These are phyloP conservation scores for Plasmodium inui DNA, from an alignment of 169 alveolate genomes.

Conservation along the genomic window DNA sequence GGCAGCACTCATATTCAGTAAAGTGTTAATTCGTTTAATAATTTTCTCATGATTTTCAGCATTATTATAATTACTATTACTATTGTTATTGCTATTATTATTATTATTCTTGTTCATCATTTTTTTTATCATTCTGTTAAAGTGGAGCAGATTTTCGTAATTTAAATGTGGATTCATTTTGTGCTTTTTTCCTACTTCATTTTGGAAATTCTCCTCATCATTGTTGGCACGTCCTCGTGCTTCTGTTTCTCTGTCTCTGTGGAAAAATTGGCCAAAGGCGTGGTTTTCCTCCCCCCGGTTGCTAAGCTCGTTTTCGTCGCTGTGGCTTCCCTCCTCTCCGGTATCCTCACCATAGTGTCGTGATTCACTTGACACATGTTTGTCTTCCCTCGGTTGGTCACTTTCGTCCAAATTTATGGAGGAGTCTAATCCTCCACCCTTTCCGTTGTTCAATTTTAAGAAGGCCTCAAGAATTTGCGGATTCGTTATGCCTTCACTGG, in stretches of 20 bases:
- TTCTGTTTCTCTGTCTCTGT: neutral
- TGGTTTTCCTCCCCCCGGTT: neutral
- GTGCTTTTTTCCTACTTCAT: conserved; percentile 13
- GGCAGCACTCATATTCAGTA: conserved; percentile 24
- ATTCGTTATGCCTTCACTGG: neutral
- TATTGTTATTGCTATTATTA: neutral
- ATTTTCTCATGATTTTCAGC: conserved; percentile 23
- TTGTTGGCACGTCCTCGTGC: neutral
- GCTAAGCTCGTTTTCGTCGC: neutral
- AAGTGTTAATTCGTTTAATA: conserved; percentile 50
- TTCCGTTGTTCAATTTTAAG: neutral
- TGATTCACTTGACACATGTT: neutral
- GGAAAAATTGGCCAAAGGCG: neutral
- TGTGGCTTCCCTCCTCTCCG: neutral
- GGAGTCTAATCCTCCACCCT: neutral
- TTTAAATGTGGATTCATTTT: conserved; percentile 13
- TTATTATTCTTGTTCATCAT: conserved; percentile 31
- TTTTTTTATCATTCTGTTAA: conserved; percentile 51
- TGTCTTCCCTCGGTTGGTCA: neutral
- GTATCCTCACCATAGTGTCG: neutral
- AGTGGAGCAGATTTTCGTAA: conserved; percentile 13
- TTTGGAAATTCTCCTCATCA: conserved; percentile 23
- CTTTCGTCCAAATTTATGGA: neutral
- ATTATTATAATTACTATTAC: too few species aligned
- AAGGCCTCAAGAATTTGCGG: neutral